Conservation (phyloP, 2,329 filamentous ascomycete species). For the Emmonsiellopsis sp. region DNA sequence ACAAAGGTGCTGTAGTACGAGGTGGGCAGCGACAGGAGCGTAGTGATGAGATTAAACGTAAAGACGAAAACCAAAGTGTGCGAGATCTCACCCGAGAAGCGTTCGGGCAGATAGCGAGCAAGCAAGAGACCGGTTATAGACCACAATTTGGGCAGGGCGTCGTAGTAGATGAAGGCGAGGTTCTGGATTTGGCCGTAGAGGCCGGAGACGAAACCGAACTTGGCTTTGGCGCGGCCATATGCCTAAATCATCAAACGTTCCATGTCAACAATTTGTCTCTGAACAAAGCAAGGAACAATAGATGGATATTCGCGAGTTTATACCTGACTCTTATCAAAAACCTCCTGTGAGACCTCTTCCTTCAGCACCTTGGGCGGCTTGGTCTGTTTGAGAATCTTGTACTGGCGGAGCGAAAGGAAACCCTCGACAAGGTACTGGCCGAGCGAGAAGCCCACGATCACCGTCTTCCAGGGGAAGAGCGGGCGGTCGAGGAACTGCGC, state of each 20-base stretch:
- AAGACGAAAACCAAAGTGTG: conserved; percentile 92
- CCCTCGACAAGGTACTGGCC: conserved; percentile 87
- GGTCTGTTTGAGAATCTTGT: conserved; percentile 70
- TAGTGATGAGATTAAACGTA: conserved; percentile 72
- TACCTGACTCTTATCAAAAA: conserved; percentile 87
- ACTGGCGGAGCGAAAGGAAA: conserved; percentile 82
- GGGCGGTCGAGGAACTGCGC: conserved; percentile 82
- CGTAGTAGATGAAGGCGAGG: conserved; percentile 77
- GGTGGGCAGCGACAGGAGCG: conserved; percentile 67
- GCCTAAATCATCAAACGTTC: conserved; percentile 40
- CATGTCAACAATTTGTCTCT: conserved; percentile 1
- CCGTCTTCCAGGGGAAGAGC: conserved; percentile 92
- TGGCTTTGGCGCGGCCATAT: conserved; percentile 91
- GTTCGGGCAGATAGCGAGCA: conserved; percentile 61
- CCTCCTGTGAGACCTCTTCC: conserved; percentile 78
- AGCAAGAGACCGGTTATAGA: conserved; percentile 67
- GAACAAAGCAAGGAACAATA: neutral
- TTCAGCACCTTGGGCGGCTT: conserved; percentile 78
- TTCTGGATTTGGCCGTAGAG: conserved; percentile 85
- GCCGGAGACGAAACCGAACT: conserved; percentile 72
- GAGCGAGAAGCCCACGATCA: conserved; percentile 89
- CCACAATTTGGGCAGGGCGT: conserved; percentile 89
- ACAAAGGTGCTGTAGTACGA: conserved; percentile 93
- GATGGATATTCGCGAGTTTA: conserved; percentile 6
- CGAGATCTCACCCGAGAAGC: conserved; percentile 79